A percentile compares a stretch with the other conserved stretches of the same genome.
These are phyloP conservation scores for Diplocarpon rosae DNA, from an alignment of 2,329 filamentous ascomycete species.

Conservation along the genomic window DNA sequence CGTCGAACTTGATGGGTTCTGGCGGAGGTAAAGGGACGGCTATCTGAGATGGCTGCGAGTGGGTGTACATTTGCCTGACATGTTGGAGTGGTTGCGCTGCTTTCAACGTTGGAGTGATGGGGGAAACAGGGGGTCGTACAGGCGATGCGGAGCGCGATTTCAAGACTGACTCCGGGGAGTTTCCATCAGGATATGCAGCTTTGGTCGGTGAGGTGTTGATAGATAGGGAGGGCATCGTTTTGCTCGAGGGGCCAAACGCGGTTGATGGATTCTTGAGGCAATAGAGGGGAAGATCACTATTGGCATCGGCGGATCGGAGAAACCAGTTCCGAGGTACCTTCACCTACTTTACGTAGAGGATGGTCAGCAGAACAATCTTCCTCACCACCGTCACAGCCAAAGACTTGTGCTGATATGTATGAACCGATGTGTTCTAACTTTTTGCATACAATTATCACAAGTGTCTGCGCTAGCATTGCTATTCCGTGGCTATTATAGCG, in stretches of 20 bases:
- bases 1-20: constrained; percentile 44
- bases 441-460: no score
- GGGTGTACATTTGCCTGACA: constrained; percentile 31
- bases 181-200: background rate
- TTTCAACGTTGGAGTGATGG: constrained; percentile 23
- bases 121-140: constrained; percentile 22
- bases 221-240: constrained; percentile 20
- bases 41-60: constrained; percentile 34
- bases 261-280: background rate
- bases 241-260: background rate
- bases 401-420: no score
- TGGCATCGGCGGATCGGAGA: no score
- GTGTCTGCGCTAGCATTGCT: no score
- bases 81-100: constrained; percentile 14
- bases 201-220: constrained; percentile 17
- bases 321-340: no score
- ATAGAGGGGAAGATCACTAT: no score
- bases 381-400: no score
- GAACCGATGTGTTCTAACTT: no score
- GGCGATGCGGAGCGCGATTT: constrained; percentile 22
- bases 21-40: constrained; percentile 32
- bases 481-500: no score
- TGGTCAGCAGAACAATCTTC: no score
- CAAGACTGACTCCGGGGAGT: constrained; percentile 4
- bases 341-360: no score